These are phyloP conservation scores for Populus hybrid DNA, from an alignment of 441 rosid genomes.

Conservation along the genomic window DNA sequence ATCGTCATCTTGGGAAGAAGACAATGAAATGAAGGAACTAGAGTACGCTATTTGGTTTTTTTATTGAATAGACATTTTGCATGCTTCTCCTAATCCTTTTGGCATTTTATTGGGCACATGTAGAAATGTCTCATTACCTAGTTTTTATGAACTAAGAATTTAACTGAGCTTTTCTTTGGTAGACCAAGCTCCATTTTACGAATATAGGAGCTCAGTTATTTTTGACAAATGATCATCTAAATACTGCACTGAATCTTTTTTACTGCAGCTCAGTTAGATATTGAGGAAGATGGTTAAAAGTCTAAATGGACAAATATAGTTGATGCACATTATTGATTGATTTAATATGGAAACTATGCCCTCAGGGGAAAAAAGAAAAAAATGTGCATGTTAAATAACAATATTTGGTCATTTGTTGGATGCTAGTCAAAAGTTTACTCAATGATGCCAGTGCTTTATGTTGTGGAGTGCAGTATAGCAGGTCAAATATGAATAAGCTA, in stretches of 20 bases:
- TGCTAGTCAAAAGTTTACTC: background rate
- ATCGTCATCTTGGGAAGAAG: constrained; percentile 91
- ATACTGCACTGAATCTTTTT: background rate
- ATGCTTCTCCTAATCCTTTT: constrained; percentile 12
- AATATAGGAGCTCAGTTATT: background rate
- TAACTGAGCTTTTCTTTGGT: background rate
- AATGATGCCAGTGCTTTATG: background rate
- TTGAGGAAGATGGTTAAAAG: background rate
- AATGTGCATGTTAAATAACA: background rate
- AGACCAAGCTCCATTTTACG: background rate
- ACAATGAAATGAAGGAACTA: constrained; percentile 83
- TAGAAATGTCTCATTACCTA: background rate
- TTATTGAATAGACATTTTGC: background rate
- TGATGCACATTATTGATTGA: background rate
- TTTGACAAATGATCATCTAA: background rate
- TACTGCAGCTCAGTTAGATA: background rate
- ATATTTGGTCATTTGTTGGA: background rate
- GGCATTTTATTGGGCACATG: constrained; percentile 6
- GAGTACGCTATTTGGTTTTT: constrained; percentile 57
- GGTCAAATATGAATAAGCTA: background rate
- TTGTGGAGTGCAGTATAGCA: background rate
- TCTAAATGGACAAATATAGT: background rate
- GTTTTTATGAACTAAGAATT: background rate
- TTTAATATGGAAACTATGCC: background rate
- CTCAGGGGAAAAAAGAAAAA: background rate